A percentile compares a stretch with the other conserved stretches of the same genome.
Conservation (phyloP, 768 basidiomycete genomes). For the Solioccasus polychromus region DNA sequence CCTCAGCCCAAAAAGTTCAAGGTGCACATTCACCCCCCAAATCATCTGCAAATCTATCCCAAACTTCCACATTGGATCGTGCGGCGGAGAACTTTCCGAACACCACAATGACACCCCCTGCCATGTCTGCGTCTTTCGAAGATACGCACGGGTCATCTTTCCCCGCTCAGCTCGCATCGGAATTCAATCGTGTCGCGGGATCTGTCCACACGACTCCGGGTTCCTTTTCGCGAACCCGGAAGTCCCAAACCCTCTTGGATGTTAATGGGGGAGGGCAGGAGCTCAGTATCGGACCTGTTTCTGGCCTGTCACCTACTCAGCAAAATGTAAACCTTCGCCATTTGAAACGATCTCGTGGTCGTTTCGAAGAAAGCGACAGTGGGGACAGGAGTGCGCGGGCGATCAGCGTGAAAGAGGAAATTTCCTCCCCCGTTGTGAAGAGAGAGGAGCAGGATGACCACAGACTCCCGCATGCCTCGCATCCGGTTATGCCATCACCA, state of each 20-base stretch:
- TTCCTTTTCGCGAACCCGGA: constrained; percentile 18
- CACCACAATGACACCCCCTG: neutral
- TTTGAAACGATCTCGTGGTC: constrained; percentile 24
- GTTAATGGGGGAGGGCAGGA: constrained; percentile 9
- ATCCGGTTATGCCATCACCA: neutral
- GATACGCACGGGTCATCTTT: constrained; percentile 8
- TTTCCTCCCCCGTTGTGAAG: neutral
- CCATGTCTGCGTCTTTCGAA: constrained; percentile 11
- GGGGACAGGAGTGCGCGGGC: constrained; percentile 29
- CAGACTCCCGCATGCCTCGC: neutral
- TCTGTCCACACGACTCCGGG: constrained; percentile 3
- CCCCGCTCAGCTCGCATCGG: constrained; percentile 14
- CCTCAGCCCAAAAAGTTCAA: neutral
- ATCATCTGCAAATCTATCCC: neutral
- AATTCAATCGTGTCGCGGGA: constrained; percentile 2
- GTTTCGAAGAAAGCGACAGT: constrained; percentile 24
- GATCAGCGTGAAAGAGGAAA: constrained; percentile 23
- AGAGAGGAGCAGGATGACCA: constrained; percentile 17
- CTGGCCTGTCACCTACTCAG: constrained; percentile 23
- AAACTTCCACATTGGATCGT: neutral
- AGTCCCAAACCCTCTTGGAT: constrained; percentile 24
- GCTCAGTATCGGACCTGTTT: constrained; percentile 21
- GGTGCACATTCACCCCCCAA: constrained; percentile 3
- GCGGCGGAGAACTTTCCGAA: neutral
- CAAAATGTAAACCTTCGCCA: constrained; percentile 31